Percentiles rank a stretch among this genome's conserved stretches.
These are phyloP conservation scores for Pseudogymnoascus verrucosus DNA, from an alignment of 2,329 filamentous ascomycete species.

Conservation along the genomic window DNA sequence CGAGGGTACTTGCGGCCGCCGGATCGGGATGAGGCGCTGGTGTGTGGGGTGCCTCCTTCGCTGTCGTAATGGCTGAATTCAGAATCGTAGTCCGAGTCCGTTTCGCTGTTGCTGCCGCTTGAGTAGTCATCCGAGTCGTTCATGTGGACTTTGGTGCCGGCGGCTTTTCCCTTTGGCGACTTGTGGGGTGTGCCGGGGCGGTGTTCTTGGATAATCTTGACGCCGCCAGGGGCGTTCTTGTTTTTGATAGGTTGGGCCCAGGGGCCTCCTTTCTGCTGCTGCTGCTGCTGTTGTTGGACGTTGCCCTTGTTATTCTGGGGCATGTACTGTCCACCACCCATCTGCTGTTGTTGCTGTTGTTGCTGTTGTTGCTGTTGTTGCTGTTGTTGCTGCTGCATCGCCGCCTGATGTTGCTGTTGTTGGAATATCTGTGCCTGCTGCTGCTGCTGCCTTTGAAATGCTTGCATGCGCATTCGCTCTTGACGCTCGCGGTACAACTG, in stretches of 20 bases:
- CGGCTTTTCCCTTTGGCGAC: neutral
- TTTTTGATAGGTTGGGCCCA: neutral
- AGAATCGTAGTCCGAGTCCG: slow-evolving; percentile 3
- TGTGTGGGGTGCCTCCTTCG: slow-evolving; percentile 6
- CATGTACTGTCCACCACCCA: neutral
- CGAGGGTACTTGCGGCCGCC: slow-evolving; percentile 12
- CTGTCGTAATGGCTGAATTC: slow-evolving; percentile 12
- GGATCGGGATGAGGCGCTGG: slow-evolving; percentile 14
- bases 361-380: slow-evolving; percentile 12
- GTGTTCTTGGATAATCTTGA: neutral
- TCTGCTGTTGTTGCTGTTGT: slow-evolving; percentile 9
- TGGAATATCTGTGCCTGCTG: neutral
- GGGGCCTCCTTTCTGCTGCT: slow-evolving; percentile 1
- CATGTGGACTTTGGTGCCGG: neutral
- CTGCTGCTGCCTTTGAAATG: slow-evolving; percentile 13
- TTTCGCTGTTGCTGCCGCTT: slow-evolving; percentile 11
- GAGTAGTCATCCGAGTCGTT: neutral
- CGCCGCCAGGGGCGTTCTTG: neutral
- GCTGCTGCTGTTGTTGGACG: slow-evolving; percentile 10
- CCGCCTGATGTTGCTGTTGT: neutral
- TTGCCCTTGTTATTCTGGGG: slow-evolving; percentile 11
- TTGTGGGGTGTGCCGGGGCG: neutral
- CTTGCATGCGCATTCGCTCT: slow-evolving; percentile 14
- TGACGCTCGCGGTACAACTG: slow-evolving; percentile 17
- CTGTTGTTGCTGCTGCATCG: slow-evolving; percentile 10